phyloP scores from a whole-genome alignment of 495 filamentous ascomycete genomes.

The Xylaria palmicola region DNA sequence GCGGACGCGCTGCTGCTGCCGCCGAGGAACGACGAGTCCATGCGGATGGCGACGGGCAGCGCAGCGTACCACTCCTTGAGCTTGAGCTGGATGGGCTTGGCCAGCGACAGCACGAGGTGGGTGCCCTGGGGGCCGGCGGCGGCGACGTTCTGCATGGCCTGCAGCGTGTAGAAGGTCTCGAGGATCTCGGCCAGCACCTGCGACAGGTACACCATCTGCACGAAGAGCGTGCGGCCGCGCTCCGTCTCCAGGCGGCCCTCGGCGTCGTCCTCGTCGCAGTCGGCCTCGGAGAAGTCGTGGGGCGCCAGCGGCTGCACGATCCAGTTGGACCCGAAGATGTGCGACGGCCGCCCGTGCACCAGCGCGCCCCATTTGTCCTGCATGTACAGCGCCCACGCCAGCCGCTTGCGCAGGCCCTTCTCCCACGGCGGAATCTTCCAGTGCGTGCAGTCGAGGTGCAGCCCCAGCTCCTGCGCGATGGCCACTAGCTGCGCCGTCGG shows the following conservation, averaged over 20 bases:
- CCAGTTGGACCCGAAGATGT: conserved; percentile 80
- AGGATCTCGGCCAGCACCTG: conserved; percentile 75
- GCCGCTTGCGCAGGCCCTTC: conserved; percentile 73
- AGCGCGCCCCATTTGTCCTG: conserved; percentile 92
- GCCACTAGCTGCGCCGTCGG: conserved; percentile 83
- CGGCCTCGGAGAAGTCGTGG: conserved; percentile 71
- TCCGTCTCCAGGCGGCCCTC: conserved; percentile 65
- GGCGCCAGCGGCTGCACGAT: conserved; percentile 66
- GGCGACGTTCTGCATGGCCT: conserved; percentile 53
- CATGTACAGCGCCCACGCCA: conserved; percentile 91
- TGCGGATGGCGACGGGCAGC: conserved; percentile 63
- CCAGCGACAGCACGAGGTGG: conserved; percentile 66
- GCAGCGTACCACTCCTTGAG: conserved; percentile 77
- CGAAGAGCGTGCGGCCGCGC: conserved; percentile 66
- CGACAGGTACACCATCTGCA: conserved; percentile 71
- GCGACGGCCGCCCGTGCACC: conserved; percentile 82
- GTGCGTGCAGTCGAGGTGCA: conserved; percentile 82
- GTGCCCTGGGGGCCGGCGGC: conserved; percentile 54
- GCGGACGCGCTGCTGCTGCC: conserved; percentile 19
- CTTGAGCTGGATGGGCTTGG: conserved; percentile 80
- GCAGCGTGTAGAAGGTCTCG: conserved; percentile 74
- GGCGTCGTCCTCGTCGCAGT: conserved; percentile 52
- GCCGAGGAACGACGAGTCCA: conserved; percentile 58
- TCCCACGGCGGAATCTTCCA: conserved; percentile 92
- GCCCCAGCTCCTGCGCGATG: conserved; percentile 76